Percentiles rank a stretch among this genome's conserved stretches.
Evolutionary conservation across 177 flowering plant genomes (phyloP).

Genomic region (Vitis hybrid): DNA sequence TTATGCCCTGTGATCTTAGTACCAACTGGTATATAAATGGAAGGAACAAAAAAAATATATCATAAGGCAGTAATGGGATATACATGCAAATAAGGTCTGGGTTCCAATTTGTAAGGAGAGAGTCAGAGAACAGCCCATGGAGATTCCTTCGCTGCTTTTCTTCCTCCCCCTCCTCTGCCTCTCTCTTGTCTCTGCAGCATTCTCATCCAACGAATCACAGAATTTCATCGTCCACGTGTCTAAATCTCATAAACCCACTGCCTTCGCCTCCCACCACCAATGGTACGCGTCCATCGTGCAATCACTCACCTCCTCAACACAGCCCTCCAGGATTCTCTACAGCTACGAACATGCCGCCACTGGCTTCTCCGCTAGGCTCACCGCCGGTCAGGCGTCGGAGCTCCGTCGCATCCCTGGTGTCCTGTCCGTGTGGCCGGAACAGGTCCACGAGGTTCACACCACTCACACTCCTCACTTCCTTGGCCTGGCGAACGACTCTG

Average conservation of each 20-base stretch:
- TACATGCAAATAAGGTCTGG: neutral
- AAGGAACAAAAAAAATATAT: too few species aligned
- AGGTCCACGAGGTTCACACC: conserved; percentile 56
- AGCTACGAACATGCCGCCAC: conserved; percentile 52
- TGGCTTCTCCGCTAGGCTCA: conserved; percentile 78
- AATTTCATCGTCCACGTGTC: conserved; percentile 78
- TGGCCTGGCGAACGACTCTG: conserved; percentile 47
- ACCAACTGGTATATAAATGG: too few species aligned
- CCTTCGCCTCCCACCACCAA: conserved; percentile 55
- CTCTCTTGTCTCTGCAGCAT: neutral
- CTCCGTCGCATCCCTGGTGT: conserved; percentile 49
- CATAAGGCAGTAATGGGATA: too few species aligned
- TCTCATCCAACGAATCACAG: conserved; percentile 11
- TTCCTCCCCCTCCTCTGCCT: conserved; percentile 8
- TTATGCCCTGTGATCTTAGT: too few species aligned
- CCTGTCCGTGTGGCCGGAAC: conserved; percentile 60
- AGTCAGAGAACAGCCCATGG: conserved; percentile 7
- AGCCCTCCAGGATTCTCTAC: conserved; percentile 58
- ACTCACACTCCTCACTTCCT: conserved; percentile 79
- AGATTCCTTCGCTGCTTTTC: conserved; percentile 4
- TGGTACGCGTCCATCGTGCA: conserved; percentile 74
- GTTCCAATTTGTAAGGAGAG: conserved; percentile 4
- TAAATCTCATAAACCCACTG: conserved; percentile 50
- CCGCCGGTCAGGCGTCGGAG: conserved; percentile 40
- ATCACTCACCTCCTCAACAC: conserved; percentile 46